Conservation (phyloP, 129 eudicot species). For the Glebionis coronaria region DNA sequence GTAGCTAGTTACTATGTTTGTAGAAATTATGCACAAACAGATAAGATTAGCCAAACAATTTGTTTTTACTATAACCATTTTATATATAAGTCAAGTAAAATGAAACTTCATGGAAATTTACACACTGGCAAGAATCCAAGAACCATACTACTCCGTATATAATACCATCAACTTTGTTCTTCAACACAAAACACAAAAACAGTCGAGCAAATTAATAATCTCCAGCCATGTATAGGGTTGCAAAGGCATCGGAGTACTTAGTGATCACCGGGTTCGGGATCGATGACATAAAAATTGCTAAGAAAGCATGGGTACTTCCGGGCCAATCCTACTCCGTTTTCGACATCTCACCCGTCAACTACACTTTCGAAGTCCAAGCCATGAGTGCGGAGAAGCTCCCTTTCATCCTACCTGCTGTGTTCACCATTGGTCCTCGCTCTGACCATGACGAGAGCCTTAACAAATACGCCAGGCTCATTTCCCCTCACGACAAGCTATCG, state of each 20-base stretch:
- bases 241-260: conserved; percentile 59
- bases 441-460: conserved; percentile 41
- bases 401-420: conserved; percentile 60
- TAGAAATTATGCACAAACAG: too few relatives aligned
- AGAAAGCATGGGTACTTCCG: conserved; percentile 62
- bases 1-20: too few relatives aligned
- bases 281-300: conserved; percentile 44
- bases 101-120: too few relatives aligned
- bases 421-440: conserved; percentile 54
- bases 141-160: too few relatives aligned
- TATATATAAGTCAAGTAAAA: too few relatives aligned
- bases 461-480: conserved; percentile 60
- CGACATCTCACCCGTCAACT: conserved; percentile 64
- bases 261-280: conserved; percentile 58
- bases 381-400: conserved; percentile 78
- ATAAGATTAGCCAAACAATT: too few relatives aligned
- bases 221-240: conserved; percentile 48
- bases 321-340: conserved; percentile 50
- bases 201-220: too few relatives aligned
- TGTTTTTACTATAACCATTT: too few relatives aligned
- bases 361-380: conserved; percentile 67
- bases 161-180: too few relatives aligned
- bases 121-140: too few relatives aligned
- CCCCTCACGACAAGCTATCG: conserved; percentile 52
- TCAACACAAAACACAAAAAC: too few relatives aligned